Evolutionary conservation across 1,139 yeast genomes (phyloP).

Genomic region (Scheffersomyces lignicola): DNA sequence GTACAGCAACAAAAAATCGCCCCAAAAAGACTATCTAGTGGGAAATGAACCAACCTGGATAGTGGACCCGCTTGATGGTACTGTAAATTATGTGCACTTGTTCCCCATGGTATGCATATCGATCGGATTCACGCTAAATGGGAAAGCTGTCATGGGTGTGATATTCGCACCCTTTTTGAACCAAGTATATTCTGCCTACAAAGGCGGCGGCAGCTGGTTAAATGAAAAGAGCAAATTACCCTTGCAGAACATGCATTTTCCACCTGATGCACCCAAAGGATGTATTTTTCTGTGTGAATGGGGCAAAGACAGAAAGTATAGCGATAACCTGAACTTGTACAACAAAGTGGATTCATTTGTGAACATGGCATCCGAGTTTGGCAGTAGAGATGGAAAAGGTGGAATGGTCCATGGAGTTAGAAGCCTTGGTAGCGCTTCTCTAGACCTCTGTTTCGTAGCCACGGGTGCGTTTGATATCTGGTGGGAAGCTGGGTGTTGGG

Average conservation of each 20-base stretch:
- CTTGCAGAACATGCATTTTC: constrained; percentile 6
- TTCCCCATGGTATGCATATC: constrained; percentile 11
- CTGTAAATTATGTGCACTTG: constrained; percentile 10
- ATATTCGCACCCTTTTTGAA: constrained; percentile 10
- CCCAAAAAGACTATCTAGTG: constrained; percentile 6
- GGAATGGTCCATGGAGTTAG: constrained; percentile 9
- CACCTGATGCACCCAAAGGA: constrained; percentile 9
- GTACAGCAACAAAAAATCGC: constrained; percentile 7
- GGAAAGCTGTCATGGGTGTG: constrained; percentile 9
- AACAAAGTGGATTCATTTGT: constrained; percentile 8
- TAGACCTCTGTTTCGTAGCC: constrained; percentile 10
- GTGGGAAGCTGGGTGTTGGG: constrained; percentile 11
- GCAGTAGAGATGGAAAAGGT: constrained; percentile 6
- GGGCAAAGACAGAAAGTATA: constrained; percentile 9
- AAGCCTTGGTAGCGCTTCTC: constrained; percentile 10
- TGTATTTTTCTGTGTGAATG: constrained; percentile 11
- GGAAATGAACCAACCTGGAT: constrained; percentile 10
- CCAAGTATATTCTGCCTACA: constrained; percentile 10
- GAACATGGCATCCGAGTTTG: constrained; percentile 8
- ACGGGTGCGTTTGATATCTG: constrained; percentile 10
- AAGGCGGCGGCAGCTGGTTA: constrained; percentile 10
- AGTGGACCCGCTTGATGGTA: constrained; percentile 10
- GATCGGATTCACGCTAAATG: constrained; percentile 8
- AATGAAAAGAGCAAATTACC: constrained; percentile 8
- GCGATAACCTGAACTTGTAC: constrained; percentile 8